Base-by-base conservation (phyloP, 768 basidiomycete genomes). In the Tylopilus vinaceipallidus region DNA sequence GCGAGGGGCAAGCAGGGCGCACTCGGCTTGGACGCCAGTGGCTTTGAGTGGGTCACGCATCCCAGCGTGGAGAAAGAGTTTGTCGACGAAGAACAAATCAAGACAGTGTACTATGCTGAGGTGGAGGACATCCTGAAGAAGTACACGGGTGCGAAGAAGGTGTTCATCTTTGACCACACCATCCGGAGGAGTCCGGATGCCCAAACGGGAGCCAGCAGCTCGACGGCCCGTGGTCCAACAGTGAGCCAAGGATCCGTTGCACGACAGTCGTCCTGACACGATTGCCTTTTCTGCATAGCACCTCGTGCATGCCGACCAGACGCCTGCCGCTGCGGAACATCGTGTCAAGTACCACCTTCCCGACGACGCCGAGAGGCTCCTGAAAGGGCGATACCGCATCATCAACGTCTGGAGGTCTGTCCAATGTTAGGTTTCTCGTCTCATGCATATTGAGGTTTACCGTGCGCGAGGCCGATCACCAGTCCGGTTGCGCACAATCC, bases 241-340 rank as follows among this genome's bases (percentile, higher is more conserved):
- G 69, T 70, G 46, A 35, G 67, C 56, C 9, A 24, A 16, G 4
- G 17, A 36, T 27, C 5, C 13, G 32, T 23, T 12, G 17, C 7
- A 17, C 16, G 11, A 1, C 8, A 17, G 9, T 23, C 9, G 35
- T 11, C 23, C 3, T 30, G 11, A 16, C n/a, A 5, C 8, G 23
- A 11, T 38, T 19, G 7, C 17, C 6, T 9, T 22, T 14, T 29
- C 19, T 6, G 13, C 24, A 6, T 16, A 73, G 71, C 59, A 62
- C n/a, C 63, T 57, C 33, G 72, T 74, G 3, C 75, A 77, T 50
- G 68, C 73, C 37, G 75, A 76, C 56, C 74, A 75, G 58, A 72
- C 73, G 0, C 65, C 55, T 45, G 52, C 53, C 0, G 71, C 73
- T 1, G 62, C 65, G 14, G 59, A 64, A 7, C 48, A 51, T 3